Evolutionary conservation across 192 early-diverging fungal genomes (phyloP), one percentile per base, ranked within the genome.

Genomic region (Rhizophagus sp.): DNA sequence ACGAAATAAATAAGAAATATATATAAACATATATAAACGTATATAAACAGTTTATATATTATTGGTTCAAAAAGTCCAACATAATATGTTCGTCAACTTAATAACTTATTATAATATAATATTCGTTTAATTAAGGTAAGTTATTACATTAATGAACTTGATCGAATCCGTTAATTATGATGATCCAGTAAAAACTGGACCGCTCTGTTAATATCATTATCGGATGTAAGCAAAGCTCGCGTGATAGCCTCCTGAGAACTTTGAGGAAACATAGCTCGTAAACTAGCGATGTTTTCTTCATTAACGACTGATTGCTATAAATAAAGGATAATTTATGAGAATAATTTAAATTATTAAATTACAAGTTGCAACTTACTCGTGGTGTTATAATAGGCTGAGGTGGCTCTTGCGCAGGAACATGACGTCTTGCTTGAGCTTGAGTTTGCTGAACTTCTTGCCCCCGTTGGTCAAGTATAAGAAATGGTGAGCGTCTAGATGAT

Each of bases 151-250:
- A 41, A 41, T 41, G 39, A 41, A 39, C 4, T 39, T 39, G 36
- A 39, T 65, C 15, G 13, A 15, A 66, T 33, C 30, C 63, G 63
- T 33, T 12, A 52, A 62, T 47, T 27, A 62, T 79, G 68, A 61
- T 88, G 68, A 49, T 88, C 87, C 19, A 88, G 80, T 12, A 88
- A 64, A 36, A 78, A 81, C 78, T 90, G 86, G 27, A 87, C 89
- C 6, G 91, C 91, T 50, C 87, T 85, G 64, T 89, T 88, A 24
- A 90, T 68, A 67, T 92, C 87, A 68, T 90, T 92, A 49, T 89
- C 82, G n/a, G 91, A 83, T n/a, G 84, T 79, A 13, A 83, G 77
- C 30, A 92, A 76, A 27, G 89, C 91, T 10, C 78, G 81, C 12
- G 83, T 85, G 0, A 89, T 88, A 41, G 83, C 76, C 33, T 88